Base-by-base conservation (phyloP, 768 basidiomycete genomes). In the Termitomyces sp. region DNA sequence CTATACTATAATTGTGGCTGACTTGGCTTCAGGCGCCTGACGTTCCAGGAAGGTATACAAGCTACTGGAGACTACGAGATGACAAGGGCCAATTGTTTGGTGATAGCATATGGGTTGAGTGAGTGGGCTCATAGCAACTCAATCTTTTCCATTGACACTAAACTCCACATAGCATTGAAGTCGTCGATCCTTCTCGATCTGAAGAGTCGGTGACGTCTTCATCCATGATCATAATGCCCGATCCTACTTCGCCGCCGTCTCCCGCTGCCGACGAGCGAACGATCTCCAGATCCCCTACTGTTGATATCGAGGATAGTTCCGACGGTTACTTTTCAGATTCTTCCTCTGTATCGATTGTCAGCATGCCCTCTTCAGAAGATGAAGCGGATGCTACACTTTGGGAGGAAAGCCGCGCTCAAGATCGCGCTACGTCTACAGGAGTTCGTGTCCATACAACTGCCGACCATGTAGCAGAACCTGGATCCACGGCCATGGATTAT, bases 41-140 rank as follows among this genome's bases (percentile, higher is more conserved):
- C 49, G 66, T 70, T 13, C 81, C 89, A 3, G 91, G 91, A 12
- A 80, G 83, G 57, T 92, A 92, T 73, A 82, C 88, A 58, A 83
- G 89, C 55, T 92, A 90, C 67, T 94, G 91, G 90, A 79, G 86
- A 46, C 70, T 94, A 60, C 83, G 74, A 61, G 85, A 90, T 66
- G 82, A 79, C 6, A 67, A 78, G 18, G 84, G 83, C 1, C 78
- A 78, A 45, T 69, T 84, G 49, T 94, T 94, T 66, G 92, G 90
- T 28, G 77, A 87, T 57, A 87, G 82, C 60, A 78, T 94, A 20
- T 92, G 91, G 90, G 84, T 90, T 28, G 90, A 92, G 91, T 91
- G 61, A 72, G 89, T 77, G 15, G 16, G 15, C 3, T 60, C 28
- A 22, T n/a, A 44, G 49, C 13, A 46, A 38, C 46, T 22, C 56